Evolutionary conservation across 345 rosid genomes (phyloP).

Genomic region (Pugionium dolabratum): DNA sequence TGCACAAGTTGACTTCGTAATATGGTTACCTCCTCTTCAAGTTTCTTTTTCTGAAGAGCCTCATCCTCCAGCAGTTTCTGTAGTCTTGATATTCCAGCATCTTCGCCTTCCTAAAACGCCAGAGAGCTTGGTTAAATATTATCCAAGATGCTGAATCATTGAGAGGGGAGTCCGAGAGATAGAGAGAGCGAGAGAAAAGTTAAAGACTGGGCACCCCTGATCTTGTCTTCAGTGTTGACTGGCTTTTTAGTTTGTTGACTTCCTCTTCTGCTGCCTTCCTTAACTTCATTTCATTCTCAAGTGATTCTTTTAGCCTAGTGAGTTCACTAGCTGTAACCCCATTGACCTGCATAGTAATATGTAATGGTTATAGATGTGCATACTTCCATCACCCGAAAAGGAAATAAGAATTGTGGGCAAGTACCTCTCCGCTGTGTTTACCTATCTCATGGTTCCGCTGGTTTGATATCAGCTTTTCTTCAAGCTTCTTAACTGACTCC

Average conservation of each 20-base stretch:
- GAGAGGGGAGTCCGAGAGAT: background rate
- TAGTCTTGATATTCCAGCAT: constrained; percentile 68
- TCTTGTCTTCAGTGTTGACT: constrained; percentile 52
- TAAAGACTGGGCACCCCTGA: constrained; percentile 59
- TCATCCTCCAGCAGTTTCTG: constrained; percentile 81
- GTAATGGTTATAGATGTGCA: background rate
- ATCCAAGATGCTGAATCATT: constrained; percentile 14
- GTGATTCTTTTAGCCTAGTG: constrained; percentile 55
- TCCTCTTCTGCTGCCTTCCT: constrained; percentile 89
- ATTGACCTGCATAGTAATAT: constrained; percentile 43
- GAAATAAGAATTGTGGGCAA: constrained; percentile 11
- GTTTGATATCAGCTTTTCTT: constrained; percentile 74
- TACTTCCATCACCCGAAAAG: constrained; percentile 23
- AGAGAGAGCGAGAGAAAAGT: constrained; percentile 22
- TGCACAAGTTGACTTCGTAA: constrained; percentile 83
- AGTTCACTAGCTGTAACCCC: constrained; percentile 50
- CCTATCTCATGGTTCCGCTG: constrained; percentile 57
- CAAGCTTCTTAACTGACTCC: constrained; percentile 91
- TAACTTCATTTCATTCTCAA: constrained; percentile 64
- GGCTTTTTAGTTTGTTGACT: constrained; percentile 62
- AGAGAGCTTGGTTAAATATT: constrained; percentile 32
- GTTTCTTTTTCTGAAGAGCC: constrained; percentile 68
- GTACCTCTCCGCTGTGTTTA: constrained; percentile 60
- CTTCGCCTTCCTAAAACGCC: constrained; percentile 59
- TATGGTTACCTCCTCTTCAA: constrained; percentile 74